phyloP scores from a whole-genome alignment of 1,139 yeast species.

The Lodderomyces oxycetoniae region DNA sequence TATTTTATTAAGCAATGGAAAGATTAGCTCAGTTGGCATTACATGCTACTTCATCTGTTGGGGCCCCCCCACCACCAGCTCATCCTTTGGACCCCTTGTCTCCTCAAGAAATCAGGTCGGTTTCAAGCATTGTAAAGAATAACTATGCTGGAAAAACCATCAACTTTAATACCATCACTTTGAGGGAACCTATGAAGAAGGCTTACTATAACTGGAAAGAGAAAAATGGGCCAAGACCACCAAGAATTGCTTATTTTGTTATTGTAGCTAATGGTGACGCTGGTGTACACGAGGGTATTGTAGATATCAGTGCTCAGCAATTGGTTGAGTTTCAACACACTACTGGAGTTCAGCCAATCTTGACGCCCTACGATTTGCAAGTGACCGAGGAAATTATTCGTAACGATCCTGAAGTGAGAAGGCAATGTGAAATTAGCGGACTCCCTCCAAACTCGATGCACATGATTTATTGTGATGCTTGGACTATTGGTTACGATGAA shows the following conservation, averaged over 20 bases:
- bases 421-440: slow-evolving; percentile 69
- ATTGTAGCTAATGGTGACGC: slow-evolving; percentile 54
- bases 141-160: slow-evolving; percentile 43
- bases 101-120: slow-evolving; percentile 47
- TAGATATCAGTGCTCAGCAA: slow-evolving; percentile 47
- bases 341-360: slow-evolving; percentile 67
- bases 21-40: slow-evolving; percentile 62
- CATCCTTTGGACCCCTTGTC: slow-evolving; percentile 75
- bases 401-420: slow-evolving; percentile 63
- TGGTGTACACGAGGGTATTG: slow-evolving; percentile 68
- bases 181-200: slow-evolving; percentile 65
- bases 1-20: too few species aligned
- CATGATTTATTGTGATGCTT: slow-evolving; percentile 74
- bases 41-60: slow-evolving; percentile 55
- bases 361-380: slow-evolving; percentile 65
- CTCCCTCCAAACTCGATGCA: slow-evolving; percentile 62
- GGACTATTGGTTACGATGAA: slow-evolving; percentile 84
- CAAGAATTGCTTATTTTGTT: slow-evolving; percentile 64
- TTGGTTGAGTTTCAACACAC: slow-evolving; percentile 46
- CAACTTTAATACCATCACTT: slow-evolving; percentile 63
- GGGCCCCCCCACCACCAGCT: slow-evolving; percentile 49
- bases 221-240: slow-evolving; percentile 54
- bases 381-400: slow-evolving; percentile 62
- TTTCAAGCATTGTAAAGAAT: slow-evolving; percentile 26
- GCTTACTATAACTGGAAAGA: slow-evolving; percentile 65